Evolutionary conservation across 495 filamentous ascomycete genomes (phyloP), one percentile per base, ranked within the genome.

Genomic region (Talaromyces trachyspermus): DNA sequence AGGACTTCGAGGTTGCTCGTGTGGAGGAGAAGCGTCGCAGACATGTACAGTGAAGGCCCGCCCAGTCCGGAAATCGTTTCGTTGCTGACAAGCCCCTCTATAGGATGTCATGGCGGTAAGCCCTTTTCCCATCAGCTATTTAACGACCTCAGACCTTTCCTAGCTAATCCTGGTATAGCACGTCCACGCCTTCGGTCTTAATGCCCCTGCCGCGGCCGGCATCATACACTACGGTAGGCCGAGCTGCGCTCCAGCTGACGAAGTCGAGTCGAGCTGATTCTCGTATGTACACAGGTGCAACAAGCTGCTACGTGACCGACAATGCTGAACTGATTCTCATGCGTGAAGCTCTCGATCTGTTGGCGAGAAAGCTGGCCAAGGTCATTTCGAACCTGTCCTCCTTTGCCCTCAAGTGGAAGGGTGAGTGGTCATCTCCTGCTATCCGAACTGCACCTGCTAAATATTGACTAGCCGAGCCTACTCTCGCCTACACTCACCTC

Each of bases 311-410:
- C 64, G 71, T 78, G 70, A 90, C 86, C 39, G 91, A 97, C 60
- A 95, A 95, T 52, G 83, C 86, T 22, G 91, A 97, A 54, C 65
- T 95, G 37, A 91, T 95, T 55, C 80, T 95, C 60, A 69, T 90
- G 46, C 73, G 83, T 4, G 79, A 89, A 43, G 79, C 70, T 38
- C 70, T 95, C 20, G 79, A 90, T 57, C 72, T 95, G 44, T 62
- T 95, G 5, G 77, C 94, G 12, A 85, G 84, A 35, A 95, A 94
- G 68, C 69, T 97, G 1, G 90, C 91, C 12, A 87, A 76, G 33
- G 84, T 92, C 48, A 85, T 97, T 50, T 69, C 83, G 50, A 92
- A 91, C 62, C 75, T 96, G 29, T 72, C 79, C 35, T 54, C 73
- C 5, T 96, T 96, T 61, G 85, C 90, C 30, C 55, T 83, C 46